Evolutionary conservation across 441 rosid genomes (phyloP).

Genomic region (Metrosideros polymorpha): DNA sequence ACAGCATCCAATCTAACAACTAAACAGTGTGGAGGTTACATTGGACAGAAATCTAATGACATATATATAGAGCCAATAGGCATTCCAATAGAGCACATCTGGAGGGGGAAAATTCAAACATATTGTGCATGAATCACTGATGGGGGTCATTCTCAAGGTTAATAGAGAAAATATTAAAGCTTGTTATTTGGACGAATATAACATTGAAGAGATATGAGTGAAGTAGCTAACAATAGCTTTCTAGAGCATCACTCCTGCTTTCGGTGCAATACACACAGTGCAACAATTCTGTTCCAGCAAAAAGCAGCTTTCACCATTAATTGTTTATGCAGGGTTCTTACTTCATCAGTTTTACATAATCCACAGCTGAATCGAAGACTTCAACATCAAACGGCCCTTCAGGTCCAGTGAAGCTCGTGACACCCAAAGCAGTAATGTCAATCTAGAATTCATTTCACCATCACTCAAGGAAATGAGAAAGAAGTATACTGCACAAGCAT

Average conservation of each 20-base stretch:
- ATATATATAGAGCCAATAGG: background rate
- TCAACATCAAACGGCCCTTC: constrained; percentile 88
- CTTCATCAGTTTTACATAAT: constrained; percentile 92
- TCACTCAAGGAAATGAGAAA: background rate
- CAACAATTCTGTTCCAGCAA: background rate
- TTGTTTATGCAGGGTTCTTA: constrained; percentile 18
- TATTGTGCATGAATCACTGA: background rate
- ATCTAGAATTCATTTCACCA: constrained; percentile 33
- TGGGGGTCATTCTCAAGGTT: background rate
- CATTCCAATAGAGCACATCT: background rate
- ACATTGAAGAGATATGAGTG: background rate
- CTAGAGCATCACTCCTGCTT: background rate
- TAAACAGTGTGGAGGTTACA: background rate
- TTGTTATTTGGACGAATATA: background rate
- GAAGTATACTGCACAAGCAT: background rate
- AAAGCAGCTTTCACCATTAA: background rate
- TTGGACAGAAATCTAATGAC: background rate
- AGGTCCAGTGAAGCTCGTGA: constrained; percentile 65
- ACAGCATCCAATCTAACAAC: background rate
- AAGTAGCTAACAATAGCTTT: background rate
- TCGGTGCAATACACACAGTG: background rate
- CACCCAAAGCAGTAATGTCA: constrained; percentile 61
- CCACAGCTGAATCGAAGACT: constrained; percentile 86
- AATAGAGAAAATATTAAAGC: background rate
- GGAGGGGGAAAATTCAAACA: background rate